Base-by-base conservation (phyloP, 2,329 filamentous ascomycete genomes). In the Pyrenochaeta sp. region DNA sequence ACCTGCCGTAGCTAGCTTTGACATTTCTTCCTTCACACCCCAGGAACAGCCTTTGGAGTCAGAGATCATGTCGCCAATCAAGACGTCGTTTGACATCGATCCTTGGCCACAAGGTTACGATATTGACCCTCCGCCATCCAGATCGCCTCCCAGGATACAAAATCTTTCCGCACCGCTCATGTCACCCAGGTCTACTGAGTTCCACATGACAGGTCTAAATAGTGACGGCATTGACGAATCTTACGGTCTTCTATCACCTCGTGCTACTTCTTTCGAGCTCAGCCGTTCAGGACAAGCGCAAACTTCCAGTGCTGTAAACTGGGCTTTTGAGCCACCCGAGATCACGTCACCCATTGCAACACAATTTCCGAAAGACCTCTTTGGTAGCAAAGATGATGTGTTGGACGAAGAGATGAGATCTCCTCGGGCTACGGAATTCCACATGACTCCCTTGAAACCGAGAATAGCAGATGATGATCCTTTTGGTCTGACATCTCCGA, bases 311-410 rank as follows among this genome's bases (percentile, higher is more conserved):
- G 30, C 36, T 6, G 50, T 27, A 4, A 36, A 48, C 19, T 37
- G 45, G 27, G 45, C 50, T 0, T 51, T 55, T 10, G 52, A 62
- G 5, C n/a, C 59, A 34, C 58, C 66, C 15, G 68, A 68, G 19
- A 13, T 72, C 3, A 49, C 54, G 10, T 83, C 81, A 6, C 81
- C 82, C 19, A 71, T 77, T 28, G 70, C 77, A 19, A 73, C 72
- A 5, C 68, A 74, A 36, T 79, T 78, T 49, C 72, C 76, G 9
- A 71, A 72, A 46, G 70, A 75, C 56, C 50, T 69, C 8, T 73
- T 77, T 39, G 54, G 62, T 24, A 56, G 50, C 19, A 39, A 56
- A 7, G 59, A 75, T n/a, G 65, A 74, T 46, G 66, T 69, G 5
- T 71, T 78, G 40, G 68, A 72, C 5, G 77, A 78, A 40, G 78